Evolutionary conservation across 2,329 filamentous ascomycete genomes (phyloP).

Genomic region (Venturia effusa): DNA sequence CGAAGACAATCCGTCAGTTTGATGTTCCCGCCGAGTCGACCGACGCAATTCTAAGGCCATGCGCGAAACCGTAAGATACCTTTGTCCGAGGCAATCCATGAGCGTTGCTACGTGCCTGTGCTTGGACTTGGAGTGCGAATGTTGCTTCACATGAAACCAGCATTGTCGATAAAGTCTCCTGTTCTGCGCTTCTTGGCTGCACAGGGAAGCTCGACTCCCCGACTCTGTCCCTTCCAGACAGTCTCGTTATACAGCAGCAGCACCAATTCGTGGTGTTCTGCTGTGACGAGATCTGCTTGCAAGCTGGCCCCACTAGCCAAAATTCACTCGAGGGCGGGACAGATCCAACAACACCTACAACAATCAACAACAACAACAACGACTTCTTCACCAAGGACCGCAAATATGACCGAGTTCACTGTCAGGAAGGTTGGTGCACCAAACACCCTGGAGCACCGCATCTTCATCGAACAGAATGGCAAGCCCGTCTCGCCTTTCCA

Average conservation of each 20-base stretch:
- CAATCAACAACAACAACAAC: slow-evolving; percentile 16
- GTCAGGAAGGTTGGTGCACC: slow-evolving; percentile 79
- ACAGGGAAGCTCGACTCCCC: background rate
- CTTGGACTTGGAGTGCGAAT: background rate
- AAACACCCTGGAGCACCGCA: slow-evolving; percentile 92
- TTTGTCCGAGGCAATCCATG: background rate
- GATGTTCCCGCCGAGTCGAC: background rate
- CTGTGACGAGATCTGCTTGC: slow-evolving; percentile 9
- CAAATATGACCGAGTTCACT: slow-evolving; percentile 54
- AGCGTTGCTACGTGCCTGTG: background rate
- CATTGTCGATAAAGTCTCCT: background rate
- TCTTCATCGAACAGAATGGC: slow-evolving; percentile 98
- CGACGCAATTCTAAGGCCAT: background rate
- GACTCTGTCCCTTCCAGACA: background rate
- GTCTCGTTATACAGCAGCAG: slow-evolving; percentile 5
- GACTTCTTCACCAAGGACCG: slow-evolving; percentile 6
- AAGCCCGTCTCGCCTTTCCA: slow-evolving; percentile 90
- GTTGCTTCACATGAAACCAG: background rate
- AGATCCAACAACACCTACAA: slow-evolving; percentile 28
- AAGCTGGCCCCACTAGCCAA: slow-evolving; percentile 17
- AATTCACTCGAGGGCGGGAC: slow-evolving; percentile 29
- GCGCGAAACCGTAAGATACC: background rate
- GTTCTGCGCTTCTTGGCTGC: background rate
- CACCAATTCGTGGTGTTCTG: background rate
- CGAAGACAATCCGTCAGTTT: too few species aligned